These are phyloP conservation scores for Phaseolus coccineus DNA, from an alignment of 331 rosid genomes.

Conservation along the genomic window DNA sequence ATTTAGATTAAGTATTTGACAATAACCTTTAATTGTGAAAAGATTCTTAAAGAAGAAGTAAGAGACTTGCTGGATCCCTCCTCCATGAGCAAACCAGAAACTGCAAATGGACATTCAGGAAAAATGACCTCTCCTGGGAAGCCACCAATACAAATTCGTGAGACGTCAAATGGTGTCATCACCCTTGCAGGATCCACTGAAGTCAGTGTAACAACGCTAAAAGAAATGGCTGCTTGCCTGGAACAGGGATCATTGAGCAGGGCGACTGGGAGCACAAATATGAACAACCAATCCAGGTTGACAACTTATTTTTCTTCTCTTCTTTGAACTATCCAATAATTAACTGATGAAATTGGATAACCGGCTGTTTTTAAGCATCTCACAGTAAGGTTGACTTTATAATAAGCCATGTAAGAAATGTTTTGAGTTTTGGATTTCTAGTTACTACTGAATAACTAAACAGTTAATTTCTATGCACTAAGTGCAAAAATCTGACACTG, in stretches of 20 bases:
- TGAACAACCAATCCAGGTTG: slow-evolving; percentile 99
- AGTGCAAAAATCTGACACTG: not conserved
- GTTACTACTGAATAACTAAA: slow-evolving; percentile 15
- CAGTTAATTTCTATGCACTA: not conserved
- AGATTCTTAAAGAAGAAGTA: slow-evolving; percentile 99
- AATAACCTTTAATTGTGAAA: slow-evolving; percentile 47
- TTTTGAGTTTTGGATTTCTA: slow-evolving; percentile 15
- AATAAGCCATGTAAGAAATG: slow-evolving; percentile 15
- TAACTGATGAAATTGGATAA: slow-evolving; percentile 17
- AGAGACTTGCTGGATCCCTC: slow-evolving; percentile 89
- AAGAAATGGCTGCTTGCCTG: slow-evolving; percentile 97
- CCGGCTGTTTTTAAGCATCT: slow-evolving; percentile 38
- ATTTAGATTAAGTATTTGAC: slow-evolving; percentile 50
- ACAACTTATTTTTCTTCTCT: slow-evolving; percentile 41
- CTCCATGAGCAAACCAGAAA: slow-evolving; percentile 78
- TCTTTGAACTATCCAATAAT: slow-evolving; percentile 19
- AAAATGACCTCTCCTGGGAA: slow-evolving; percentile 78
- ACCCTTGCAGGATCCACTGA: slow-evolving; percentile 98
- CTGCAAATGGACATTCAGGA: slow-evolving; percentile 80
- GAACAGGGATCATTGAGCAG: slow-evolving; percentile 96
- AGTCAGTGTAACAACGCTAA: slow-evolving; percentile 77
- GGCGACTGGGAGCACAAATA: slow-evolving; percentile 99
- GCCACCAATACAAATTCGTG: slow-evolving; percentile 98
- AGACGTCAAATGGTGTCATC: slow-evolving; percentile 96
- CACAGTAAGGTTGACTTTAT: slow-evolving; percentile 10